These are phyloP conservation scores for Trametes elegans DNA, from an alignment of 768 basidiomycete genomes.

Conservation along the genomic window DNA sequence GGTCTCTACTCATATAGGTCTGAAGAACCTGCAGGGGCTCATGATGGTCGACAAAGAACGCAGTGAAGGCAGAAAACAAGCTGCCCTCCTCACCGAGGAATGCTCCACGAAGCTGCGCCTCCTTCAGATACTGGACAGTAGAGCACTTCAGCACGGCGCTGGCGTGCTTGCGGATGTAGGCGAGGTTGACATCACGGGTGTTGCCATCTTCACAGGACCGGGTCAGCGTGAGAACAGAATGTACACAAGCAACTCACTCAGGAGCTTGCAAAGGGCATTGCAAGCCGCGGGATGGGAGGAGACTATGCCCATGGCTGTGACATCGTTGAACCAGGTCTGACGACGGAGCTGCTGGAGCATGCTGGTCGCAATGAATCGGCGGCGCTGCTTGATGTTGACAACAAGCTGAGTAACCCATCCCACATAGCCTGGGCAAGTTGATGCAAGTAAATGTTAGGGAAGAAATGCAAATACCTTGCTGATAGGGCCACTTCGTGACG, in stretches of 20 bases:
- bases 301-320: constrained; percentile 30
- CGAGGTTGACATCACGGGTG: constrained; percentile 14
- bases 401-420: constrained; percentile 39
- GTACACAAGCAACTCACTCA: constrained; percentile 18
- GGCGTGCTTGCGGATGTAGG: constrained; percentile 25
- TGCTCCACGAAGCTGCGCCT: constrained; percentile 23
- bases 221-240: not conserved
- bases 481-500: constrained; percentile 31
- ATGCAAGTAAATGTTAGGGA: not conserved
- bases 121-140: constrained; percentile 28
- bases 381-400: constrained; percentile 26
- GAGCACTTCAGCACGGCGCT: constrained; percentile 20
- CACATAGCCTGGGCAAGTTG: constrained; percentile 17
- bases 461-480: constrained; percentile 15
- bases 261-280: constrained; percentile 29
- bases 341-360: not conserved
- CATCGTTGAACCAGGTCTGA: constrained; percentile 16
- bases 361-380: constrained; percentile 20
- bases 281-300: constrained; percentile 35
- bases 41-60: constrained; percentile 34
- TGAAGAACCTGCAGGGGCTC: constrained; percentile 29
- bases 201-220: not conserved
- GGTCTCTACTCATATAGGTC: constrained; percentile 17
- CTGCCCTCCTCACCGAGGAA: constrained; percentile 26
- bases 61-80: constrained; percentile 29